These are phyloP conservation scores for Colletotrichum somersetense DNA, from an alignment of 2,329 filamentous ascomycete species.

Conservation along the genomic window DNA sequence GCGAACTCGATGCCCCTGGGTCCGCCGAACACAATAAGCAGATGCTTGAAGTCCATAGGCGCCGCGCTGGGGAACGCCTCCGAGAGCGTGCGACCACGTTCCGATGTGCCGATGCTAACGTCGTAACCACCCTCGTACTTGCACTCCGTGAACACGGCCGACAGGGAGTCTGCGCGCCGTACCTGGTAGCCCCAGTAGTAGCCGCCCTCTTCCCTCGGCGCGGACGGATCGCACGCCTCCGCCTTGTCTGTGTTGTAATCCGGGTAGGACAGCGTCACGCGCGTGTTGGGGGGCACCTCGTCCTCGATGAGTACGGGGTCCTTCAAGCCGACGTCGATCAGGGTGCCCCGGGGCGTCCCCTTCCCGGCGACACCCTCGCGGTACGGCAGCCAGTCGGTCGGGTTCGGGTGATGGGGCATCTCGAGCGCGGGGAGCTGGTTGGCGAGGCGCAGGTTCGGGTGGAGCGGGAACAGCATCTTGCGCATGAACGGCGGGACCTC, in stretches of 20 bases:
- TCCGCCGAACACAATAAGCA: conserved; percentile 84
- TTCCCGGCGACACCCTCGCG: conserved; percentile 79
- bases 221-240: conserved; percentile 74
- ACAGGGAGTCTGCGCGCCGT: conserved; percentile 74
- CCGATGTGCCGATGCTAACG: conserved; percentile 84
- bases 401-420: conserved; percentile 85
- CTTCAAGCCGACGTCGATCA: conserved; percentile 70
- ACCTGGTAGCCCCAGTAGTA: conserved; percentile 91
- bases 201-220: conserved; percentile 79
- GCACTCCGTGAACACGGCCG: conserved; percentile 81
- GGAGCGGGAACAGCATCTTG: conserved; percentile 79
- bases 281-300: conserved; percentile 75
- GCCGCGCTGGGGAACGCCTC: conserved; percentile 59
- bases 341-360: conserved; percentile 60
- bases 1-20: conserved; percentile 84
- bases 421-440: conserved; percentile 82
- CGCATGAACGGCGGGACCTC: conserved; percentile 88
- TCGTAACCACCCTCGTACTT: conserved; percentile 84
- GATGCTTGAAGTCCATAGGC: conserved; percentile 71
- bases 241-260: conserved; percentile 61
- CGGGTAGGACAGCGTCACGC: conserved; percentile 79
- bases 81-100: conserved; percentile 72
- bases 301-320: conserved; percentile 68
- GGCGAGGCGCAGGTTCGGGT: conserved; percentile 81
- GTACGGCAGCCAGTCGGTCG: conserved; percentile 82